These are phyloP conservation scores for Steccherinum ochraceum DNA, from an alignment of 768 basidiomycete species.

Conservation along the genomic window DNA sequence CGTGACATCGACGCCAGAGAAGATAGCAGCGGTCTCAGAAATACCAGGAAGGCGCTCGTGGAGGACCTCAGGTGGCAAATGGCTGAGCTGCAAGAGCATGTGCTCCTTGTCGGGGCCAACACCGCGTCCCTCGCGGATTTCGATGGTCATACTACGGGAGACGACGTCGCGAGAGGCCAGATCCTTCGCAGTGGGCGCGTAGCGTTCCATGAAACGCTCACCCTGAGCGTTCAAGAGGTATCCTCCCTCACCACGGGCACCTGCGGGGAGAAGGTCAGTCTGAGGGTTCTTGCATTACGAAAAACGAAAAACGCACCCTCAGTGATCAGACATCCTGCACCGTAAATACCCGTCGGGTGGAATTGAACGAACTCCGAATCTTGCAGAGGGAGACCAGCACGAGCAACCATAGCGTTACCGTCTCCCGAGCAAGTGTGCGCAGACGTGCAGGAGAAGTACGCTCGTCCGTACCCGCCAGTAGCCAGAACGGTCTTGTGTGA, in stretches of 20 bases:
- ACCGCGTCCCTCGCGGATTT: constrained; percentile 98
- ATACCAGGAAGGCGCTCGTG: constrained; percentile 98
- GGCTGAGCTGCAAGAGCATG: constrained; percentile 92
- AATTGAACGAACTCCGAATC: constrained; percentile 99
- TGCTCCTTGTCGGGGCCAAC: constrained; percentile 99
- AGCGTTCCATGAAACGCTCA: constrained; percentile 99
- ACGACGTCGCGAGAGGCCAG: constrained; percentile 99
- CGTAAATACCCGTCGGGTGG: constrained; percentile 99
- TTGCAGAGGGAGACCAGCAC: constrained; percentile 94
- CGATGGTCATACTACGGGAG: constrained; percentile 97
- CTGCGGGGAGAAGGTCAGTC: constrained; percentile 31
- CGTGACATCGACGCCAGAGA: constrained; percentile 97
- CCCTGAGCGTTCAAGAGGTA: constrained; percentile 98
- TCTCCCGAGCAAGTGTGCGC: constrained; percentile 99
- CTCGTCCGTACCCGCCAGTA: constrained; percentile 95
- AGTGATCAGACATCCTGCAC: constrained; percentile 97
- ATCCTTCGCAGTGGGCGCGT: constrained; percentile 99
- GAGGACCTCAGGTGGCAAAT: constrained; percentile 91
- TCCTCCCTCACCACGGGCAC: constrained; percentile 98
- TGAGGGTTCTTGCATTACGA: constrained; percentile 1
- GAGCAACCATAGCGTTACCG: constrained; percentile 96
- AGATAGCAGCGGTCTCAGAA: constrained; percentile 98
- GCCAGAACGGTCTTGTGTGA: constrained; percentile 98
- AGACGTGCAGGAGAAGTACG: constrained; percentile 98
- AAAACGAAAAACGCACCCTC: constrained; percentile 55